Evolutionary conservation across 2,329 filamentous ascomycete species (phyloP), one percentile per base, ranked within the genome.

Genomic region (Exophiala xenobiotica): DNA sequence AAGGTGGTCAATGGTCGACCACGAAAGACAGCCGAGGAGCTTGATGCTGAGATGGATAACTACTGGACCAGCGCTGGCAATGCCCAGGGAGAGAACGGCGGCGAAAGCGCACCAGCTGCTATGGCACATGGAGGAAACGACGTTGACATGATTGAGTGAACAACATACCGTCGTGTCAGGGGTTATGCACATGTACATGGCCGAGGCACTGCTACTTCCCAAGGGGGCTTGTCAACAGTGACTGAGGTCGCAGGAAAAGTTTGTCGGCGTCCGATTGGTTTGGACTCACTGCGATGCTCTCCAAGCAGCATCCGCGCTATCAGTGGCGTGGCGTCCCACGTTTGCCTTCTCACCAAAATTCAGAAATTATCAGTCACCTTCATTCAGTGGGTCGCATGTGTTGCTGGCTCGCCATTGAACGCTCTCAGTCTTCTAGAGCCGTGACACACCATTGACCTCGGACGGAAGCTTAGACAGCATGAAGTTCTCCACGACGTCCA

Each of bases 1-100:
- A 74, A 42, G 24, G 11, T 74, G 40, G 76, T 74, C 14, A 78
- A 81, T 46, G 78, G 79, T 31, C 80, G 88, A 42, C 78, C 83
- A 2, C 86, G 83, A 71, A 96, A 95, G 79, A 96, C 91, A 0
- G 87, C 90, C 61, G 88, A 95, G 63, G 89, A 96, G 67, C 77
- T 96, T 33, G 91, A 96, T 68, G 89, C 88, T n/a, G 91, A 96
- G 72, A 96, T 96, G 91, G 90, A 86, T 23, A 89, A 96, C 66
- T 96, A 96, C 70, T 96, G 90, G 76, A 84, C 79, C 23, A 74
- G 73, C 20, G 68, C 69, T 29, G 68, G 63, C 41, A 66, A 71
- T 41, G 70, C 65, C 45, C 68, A 64, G n/a, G 72, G 69, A 40
- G 56, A 61, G n/a, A 46, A 42, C 38, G 49, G 45, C 16, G 47